These are phyloP conservation scores for Coprinellus micaceus DNA, from an alignment of 768 basidiomycete genomes.

Conservation along the genomic window DNA sequence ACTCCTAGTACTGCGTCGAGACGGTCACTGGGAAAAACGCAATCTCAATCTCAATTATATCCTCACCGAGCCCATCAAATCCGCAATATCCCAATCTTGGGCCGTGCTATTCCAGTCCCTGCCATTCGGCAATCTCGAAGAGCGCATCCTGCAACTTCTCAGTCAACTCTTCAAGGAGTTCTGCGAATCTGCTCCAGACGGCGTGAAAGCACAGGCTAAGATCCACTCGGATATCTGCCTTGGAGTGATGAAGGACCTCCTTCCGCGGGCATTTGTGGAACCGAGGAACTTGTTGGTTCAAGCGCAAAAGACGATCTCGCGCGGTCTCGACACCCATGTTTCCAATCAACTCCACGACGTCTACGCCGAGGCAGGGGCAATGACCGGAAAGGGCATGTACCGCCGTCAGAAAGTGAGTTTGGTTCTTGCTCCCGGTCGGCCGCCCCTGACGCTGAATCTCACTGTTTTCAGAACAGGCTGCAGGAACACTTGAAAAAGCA, in stretches of 20 bases:
- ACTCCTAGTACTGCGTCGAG: neutral
- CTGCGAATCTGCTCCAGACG: neutral
- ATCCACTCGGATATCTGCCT: neutral
- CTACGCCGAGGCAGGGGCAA: neutral
- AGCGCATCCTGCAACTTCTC: neutral
- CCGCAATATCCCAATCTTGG: neutral
- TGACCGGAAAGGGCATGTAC: neutral
- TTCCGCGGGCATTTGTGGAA: neutral
- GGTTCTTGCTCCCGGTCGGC: neutral
- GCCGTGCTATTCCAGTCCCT: neutral
- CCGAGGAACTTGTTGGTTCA: neutral
- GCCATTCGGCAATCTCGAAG: neutral
- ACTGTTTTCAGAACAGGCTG: neutral
- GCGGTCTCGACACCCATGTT: neutral
- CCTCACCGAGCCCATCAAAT: neutral
- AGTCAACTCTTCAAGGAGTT: neutral
- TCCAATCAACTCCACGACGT: neutral
- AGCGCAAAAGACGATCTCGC: neutral
- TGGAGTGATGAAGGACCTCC: neutral
- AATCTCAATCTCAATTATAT: neutral
- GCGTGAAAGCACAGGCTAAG: neutral
- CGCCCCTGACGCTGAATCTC: neutral
- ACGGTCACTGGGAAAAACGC: neutral
- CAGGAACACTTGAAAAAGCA: neutral
- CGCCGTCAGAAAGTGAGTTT: neutral